Evolutionary conservation across 2,329 filamentous ascomycete genomes (phyloP).

Genomic region (Aspergillus fumigatus): DNA sequence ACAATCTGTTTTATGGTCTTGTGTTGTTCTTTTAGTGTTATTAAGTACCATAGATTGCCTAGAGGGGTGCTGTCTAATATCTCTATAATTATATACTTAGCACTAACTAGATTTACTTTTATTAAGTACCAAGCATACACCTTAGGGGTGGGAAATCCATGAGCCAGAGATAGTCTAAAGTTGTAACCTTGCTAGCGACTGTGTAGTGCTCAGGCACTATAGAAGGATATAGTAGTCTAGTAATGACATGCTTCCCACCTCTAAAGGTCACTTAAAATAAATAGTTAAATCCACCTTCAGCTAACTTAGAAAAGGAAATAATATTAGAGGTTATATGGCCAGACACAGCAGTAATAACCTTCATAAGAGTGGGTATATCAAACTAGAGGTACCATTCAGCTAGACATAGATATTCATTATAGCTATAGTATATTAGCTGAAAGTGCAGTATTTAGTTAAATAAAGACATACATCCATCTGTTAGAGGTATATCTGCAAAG

Average conservation of each 20-base stretch:
- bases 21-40: conserved; percentile 3
- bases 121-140: conserved; percentile 8
- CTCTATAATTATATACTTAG: conserved; percentile 10
- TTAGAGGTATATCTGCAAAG: conserved; percentile 18
- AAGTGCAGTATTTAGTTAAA: background rate
- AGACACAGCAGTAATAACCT: conserved; percentile 10
- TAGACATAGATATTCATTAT: conserved; percentile 17
- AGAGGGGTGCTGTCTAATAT: conserved; percentile 5
- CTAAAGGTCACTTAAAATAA: conserved; percentile 27
- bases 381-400: conserved; percentile 16
- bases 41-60: conserved; percentile 4
- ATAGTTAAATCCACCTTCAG: conserved; percentile 36
- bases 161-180: conserved; percentile 9
- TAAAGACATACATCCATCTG: conserved; percentile 19
- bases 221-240: conserved; percentile 30
- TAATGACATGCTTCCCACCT: conserved; percentile 25
- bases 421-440: conserved; percentile 3
- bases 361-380: conserved; percentile 15
- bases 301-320: conserved; percentile 24
- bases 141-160: conserved; percentile 7
- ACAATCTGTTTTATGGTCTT: conserved; percentile 7
- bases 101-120: conserved; percentile 1
- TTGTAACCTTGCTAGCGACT: conserved; percentile 6
- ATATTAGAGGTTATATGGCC: conserved; percentile 9
- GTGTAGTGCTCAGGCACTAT: conserved; percentile 11